Base-by-base conservation (phyloP, 495 filamentous ascomycete genomes). In the Melanomma pulvis-pyrius region DNA sequence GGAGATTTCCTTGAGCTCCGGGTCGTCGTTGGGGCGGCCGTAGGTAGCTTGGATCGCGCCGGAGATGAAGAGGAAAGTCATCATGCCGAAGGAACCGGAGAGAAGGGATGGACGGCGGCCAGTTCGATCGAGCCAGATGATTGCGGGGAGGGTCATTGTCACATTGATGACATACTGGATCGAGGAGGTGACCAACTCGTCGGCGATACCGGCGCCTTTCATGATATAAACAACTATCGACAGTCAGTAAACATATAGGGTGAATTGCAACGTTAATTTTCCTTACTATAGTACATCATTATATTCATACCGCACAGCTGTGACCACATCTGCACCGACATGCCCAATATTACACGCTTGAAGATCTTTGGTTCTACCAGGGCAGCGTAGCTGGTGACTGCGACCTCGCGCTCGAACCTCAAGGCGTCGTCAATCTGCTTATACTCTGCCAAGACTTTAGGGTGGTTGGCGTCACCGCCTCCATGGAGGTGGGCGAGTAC, bases 131-230 rank as follows among this genome's bases (percentile, higher is more conserved):
- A 74, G 67, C 59, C 57, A 72, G 30, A 88, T 65, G 36, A 89
- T 82, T 2, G 84, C 84, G 0, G 84, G 85, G 2, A 87, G 66
- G 11, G 88, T 90, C 62, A 91, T 73, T 22, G 80, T 78, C 1
- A 91, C 87, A 74, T 90, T 91, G 75, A 93, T 86, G 55, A 92
- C 84, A 73, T 92, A 93, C 68, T 92, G 89, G 55, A 93, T 88
- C 0, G 87, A 88, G 2, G 90, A 84, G 1, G 88, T 87, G 28
- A 90, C 79, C 11, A 92, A 82, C 2, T 87, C 84, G 9, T 87
- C 83, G 28, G 81, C 80, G 47, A 89, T 84, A 57, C 84, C 83
- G 7, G 87, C 86, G 36, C 80, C 73, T 74, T 86, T 80, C 86
- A 92, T 90, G 73, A 92, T 89, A 72, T 92, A 88, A 22, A 86